Evolutionary conservation across 208 protist species (phyloP), one percentile per base, ranked within the genome.

Genomic region (Leishmania aethiopica): DNA sequence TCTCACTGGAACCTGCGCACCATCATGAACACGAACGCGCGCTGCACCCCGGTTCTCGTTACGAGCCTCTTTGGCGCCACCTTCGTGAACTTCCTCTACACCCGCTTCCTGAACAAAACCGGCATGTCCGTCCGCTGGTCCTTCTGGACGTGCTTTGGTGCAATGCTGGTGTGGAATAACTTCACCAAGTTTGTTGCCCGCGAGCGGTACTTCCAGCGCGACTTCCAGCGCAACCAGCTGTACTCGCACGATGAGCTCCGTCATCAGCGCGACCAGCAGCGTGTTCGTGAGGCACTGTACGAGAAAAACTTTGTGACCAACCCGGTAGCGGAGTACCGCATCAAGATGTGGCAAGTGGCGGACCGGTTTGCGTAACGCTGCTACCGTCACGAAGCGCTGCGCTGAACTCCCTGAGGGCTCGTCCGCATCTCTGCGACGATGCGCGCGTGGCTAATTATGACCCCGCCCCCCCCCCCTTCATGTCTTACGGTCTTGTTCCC

Each of bases 281-380:
- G 94, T 62, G 91, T 97, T 60, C 91, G 94, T 10, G 94, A 96
- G 88, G 91, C 92, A 42, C 79, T 97, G 62, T 97, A 97, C 77
- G 94, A 92, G 76, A 94, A 94, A 77, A 88, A 95, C 79, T 97
- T 97, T 80, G 92, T 97, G 45, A 94, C 88, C 25, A 94, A 97
- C 81, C 92, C 94, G 0, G 83, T 97, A 7, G 92, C 94, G 6
- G 90, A 97, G 86, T 97, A 93, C 81, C 91, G 94, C 69, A 88
- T 97, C 53, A 97, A 97, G 91, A 88, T 90, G 37, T 97, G 94
- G 94, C 94, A 97, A 86, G 92, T 95, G 57, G 91, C 92, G 25
- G 91, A 97, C 77, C 91, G 94, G 76, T 96, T 95, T 83, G 91
- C 92, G 17, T 97, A 91, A 85, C 19, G 53, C 7, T 1, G 78